Conservation (phyloP, 2,329 filamentous ascomycete genomes). For the Simplicillium sp. region DNA sequence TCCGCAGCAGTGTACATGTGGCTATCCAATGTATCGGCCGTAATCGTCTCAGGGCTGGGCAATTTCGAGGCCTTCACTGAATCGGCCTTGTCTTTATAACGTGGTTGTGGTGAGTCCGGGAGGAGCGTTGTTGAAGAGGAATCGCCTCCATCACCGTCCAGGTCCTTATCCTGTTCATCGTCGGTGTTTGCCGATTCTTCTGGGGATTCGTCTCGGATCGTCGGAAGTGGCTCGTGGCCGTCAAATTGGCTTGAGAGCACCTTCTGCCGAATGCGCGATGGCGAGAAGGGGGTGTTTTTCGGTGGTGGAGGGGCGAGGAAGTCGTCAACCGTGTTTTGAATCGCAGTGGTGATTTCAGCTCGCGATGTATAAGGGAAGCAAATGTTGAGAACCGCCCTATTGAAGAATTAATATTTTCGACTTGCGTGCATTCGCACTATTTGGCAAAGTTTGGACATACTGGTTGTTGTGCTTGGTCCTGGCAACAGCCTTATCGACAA, state of each 20-base stretch:
- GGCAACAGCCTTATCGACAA: slow-evolving; percentile 76
- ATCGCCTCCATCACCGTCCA: slow-evolving; percentile 31
- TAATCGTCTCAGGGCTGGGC: slow-evolving; percentile 79
- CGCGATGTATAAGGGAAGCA: slow-evolving; percentile 97
- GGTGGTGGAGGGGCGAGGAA: slow-evolving; percentile 65
- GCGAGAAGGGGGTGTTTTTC: slow-evolving; percentile 68
- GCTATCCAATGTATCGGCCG: slow-evolving; percentile 66
- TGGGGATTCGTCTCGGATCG: slow-evolving; percentile 39
- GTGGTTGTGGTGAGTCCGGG: slow-evolving; percentile 40
- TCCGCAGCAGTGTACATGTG: slow-evolving; percentile 83
- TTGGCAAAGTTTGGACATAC: slow-evolving; percentile 29
- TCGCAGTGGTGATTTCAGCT: slow-evolving; percentile 87
- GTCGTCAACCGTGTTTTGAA: slow-evolving; percentile 78
- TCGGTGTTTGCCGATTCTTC: slow-evolving; percentile 35
- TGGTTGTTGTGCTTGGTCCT: slow-evolving; percentile 81
- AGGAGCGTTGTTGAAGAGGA: slow-evolving; percentile 53
- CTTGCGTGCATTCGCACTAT: neutral
- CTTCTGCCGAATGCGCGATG: slow-evolving; percentile 77
- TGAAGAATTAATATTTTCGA: slow-evolving; percentile 6
- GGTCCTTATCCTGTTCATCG: slow-evolving; percentile 36
- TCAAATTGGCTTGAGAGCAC: slow-evolving; percentile 61
- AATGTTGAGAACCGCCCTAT: slow-evolving; percentile 65
- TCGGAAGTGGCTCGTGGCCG: slow-evolving; percentile 33
- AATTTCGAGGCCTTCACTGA: slow-evolving; percentile 28
- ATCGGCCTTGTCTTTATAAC: slow-evolving; percentile 19